phyloP scores from a whole-genome alignment of 2,329 filamentous ascomycete genomes.

The Aureobasidium melanogenum region DNA sequence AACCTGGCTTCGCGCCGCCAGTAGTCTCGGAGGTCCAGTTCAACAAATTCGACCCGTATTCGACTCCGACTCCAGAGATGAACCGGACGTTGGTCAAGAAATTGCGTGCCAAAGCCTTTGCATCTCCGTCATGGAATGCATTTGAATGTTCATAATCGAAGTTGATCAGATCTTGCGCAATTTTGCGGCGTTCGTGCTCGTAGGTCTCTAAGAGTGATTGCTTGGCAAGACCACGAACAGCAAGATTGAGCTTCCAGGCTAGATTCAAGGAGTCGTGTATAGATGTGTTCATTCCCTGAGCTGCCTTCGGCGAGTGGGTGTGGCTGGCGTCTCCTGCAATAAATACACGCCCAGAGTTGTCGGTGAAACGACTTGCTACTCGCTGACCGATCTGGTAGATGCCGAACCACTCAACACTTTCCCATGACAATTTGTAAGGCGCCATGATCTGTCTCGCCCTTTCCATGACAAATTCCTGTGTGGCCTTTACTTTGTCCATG shows the following conservation, averaged over 20 bases:
- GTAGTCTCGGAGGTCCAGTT: conserved; percentile 31
- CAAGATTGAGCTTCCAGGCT: conserved; percentile 37
- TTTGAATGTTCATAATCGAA: conserved; percentile 42
- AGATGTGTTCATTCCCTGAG: conserved; percentile 38
- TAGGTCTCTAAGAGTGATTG: conserved; percentile 31
- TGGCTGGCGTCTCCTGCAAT: conserved; percentile 39
- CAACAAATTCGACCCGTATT: conserved; percentile 56
- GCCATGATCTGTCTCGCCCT: conserved; percentile 44
- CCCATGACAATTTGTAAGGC: conserved; percentile 39
- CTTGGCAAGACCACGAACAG: conserved; percentile 31
- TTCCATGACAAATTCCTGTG: conserved; percentile 62
- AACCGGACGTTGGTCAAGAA: conserved; percentile 64
- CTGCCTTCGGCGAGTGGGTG: conserved; percentile 32
- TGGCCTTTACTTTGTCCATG: conserved; percentile 27
- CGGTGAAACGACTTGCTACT: conserved; percentile 38
- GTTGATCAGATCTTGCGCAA: conserved; percentile 36
- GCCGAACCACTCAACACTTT: conserved; percentile 42
- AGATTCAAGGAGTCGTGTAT: conserved; percentile 38
- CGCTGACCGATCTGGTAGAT: conserved; percentile 43
- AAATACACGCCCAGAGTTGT: conserved; percentile 34
- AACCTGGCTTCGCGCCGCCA: conserved; percentile 22
- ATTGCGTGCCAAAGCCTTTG: conserved; percentile 55
- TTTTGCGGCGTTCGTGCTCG: conserved; percentile 34
- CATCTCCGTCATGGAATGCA: conserved; percentile 52
- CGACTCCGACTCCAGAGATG: conserved; percentile 63